These are phyloP conservation scores for Lachnellula subtilissima DNA, from an alignment of 2,329 filamentous ascomycete species.

Conservation along the genomic window DNA sequence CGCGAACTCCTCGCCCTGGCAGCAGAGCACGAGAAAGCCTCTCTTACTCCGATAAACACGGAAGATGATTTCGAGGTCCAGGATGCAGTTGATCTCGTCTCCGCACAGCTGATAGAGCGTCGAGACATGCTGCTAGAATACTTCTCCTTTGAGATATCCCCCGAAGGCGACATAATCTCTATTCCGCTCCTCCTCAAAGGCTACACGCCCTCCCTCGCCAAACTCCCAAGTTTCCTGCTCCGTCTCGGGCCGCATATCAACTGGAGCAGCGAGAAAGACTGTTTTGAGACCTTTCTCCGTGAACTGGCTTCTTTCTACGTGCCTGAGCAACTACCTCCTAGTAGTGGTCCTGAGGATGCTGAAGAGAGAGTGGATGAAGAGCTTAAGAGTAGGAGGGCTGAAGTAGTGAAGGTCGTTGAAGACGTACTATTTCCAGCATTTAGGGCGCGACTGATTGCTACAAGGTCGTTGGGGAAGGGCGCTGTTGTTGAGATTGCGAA, in stretches of 20 bases:
- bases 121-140: constrained; percentile 90
- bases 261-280: constrained; percentile 79
- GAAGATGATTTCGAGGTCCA: constrained; percentile 59
- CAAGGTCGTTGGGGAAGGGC: constrained; percentile 67
- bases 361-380: constrained; percentile 44
- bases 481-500: constrained; percentile 82
- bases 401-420: constrained; percentile 74
- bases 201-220: constrained; percentile 79
- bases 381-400: constrained; percentile 53
- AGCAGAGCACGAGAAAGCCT: constrained; percentile 63
- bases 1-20: constrained; percentile 67
- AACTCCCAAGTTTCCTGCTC: constrained; percentile 84
- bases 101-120: constrained; percentile 64
- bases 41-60: constrained; percentile 28
- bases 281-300: constrained; percentile 78
- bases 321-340: constrained; percentile 71
- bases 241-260: constrained; percentile 82
- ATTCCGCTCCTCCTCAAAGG: constrained; percentile 85
- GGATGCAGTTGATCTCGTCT: constrained; percentile 61
- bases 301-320: constrained; percentile 89
- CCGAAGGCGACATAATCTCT: constrained; percentile 68
- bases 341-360: constrained; percentile 33
- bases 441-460: constrained; percentile 76
- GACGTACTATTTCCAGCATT: constrained; percentile 87
- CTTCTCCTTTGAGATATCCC: constrained; percentile 79